phyloP scores from a whole-genome alignment of 768 basidiomycete species.

The Dioszegia hungarica region DNA sequence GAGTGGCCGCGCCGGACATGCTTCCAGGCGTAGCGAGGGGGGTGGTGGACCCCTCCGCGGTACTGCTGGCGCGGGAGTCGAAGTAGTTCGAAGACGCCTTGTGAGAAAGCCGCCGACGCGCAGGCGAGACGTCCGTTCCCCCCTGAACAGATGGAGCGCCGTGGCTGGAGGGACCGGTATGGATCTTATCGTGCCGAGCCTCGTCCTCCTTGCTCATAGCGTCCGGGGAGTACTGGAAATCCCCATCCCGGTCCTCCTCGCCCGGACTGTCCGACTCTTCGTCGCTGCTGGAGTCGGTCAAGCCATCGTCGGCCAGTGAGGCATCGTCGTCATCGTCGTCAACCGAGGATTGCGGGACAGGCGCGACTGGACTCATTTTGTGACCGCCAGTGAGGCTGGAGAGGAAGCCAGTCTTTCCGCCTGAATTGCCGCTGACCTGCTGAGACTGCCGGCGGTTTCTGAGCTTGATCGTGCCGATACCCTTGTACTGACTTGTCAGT shows the following conservation, averaged over 20 bases:
- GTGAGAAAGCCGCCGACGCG: constrained; percentile 4
- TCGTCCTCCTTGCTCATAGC: background rate
- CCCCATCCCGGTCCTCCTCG: constrained; percentile 25
- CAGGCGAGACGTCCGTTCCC: constrained; percentile 5
- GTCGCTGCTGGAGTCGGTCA: constrained; percentile 24
- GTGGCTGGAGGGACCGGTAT: background rate
- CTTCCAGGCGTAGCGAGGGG: constrained; percentile 1
- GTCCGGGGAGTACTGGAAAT: background rate
- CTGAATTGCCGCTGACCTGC: background rate
- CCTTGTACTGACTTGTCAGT: constrained; percentile 41
- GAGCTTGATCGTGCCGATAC: constrained; percentile 48
- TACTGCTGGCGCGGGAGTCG: constrained; percentile 13
- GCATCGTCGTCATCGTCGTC: constrained; percentile 52
- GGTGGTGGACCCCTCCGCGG: constrained; percentile 3
- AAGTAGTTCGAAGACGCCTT: constrained; percentile 23
- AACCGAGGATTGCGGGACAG: constrained; percentile 46
- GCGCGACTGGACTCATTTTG: constrained; percentile 53
- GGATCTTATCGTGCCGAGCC: background rate
- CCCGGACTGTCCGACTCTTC: constrained; percentile 36
- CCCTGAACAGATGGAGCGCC: too few species aligned
- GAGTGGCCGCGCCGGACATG: constrained; percentile 25
- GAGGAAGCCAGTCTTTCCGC: constrained; percentile 10
- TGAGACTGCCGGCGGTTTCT: constrained; percentile 6
- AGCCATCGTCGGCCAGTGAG: constrained; percentile 30
- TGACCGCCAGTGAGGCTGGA: constrained; percentile 15